Conservation (phyloP, 805 yeast species). For the Tetrapisispora fleetii region DNA sequence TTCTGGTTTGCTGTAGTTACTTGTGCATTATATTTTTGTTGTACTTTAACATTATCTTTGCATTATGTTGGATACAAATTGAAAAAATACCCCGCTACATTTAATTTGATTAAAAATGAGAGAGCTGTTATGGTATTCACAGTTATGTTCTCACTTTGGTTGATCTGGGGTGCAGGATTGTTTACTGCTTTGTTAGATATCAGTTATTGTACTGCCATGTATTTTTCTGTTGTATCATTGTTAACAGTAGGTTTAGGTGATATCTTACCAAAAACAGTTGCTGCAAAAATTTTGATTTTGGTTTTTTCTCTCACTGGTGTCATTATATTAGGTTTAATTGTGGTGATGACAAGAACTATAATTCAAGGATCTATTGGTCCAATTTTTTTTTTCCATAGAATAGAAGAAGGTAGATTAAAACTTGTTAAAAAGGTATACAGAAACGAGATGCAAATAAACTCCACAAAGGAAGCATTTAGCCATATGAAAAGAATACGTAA, state of each 20-base stretch:
- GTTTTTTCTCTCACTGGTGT: slow-evolving; percentile 64
- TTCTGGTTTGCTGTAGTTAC: slow-evolving; percentile 74
- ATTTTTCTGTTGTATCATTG: slow-evolving; percentile 62
- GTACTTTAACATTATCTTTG: slow-evolving; percentile 41
- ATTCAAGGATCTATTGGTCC: slow-evolving; percentile 53
- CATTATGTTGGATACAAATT: slow-evolving; percentile 55
- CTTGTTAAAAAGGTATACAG: slow-evolving; percentile 11
- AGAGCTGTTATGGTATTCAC: slow-evolving; percentile 67
- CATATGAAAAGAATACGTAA: slow-evolving; percentile 44
- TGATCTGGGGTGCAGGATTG: slow-evolving; percentile 58
- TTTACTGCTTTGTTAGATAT: slow-evolving; percentile 38
- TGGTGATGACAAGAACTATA: slow-evolving; percentile 59
- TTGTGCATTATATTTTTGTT: slow-evolving; percentile 46
- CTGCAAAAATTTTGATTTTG: slow-evolving; percentile 49
- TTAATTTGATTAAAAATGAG: slow-evolving; percentile 58
- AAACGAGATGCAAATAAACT: slow-evolving; percentile 16
- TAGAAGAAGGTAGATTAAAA: slow-evolving; percentile 41
- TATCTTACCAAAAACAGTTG: slow-evolving; percentile 42
- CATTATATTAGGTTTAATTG: slow-evolving; percentile 60
- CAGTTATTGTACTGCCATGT: slow-evolving; percentile 57
- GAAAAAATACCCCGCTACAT: slow-evolving; percentile 57
- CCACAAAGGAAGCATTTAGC: slow-evolving; percentile 42
- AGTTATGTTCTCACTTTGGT: slow-evolving; percentile 56
- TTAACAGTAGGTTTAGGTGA: slow-evolving; percentile 81
- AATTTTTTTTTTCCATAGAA: slow-evolving; percentile 53